Percentiles rank a stretch among this genome's conserved stretches.
These are phyloP conservation scores for Trichoderma reesei DNA, from an alignment of 495 filamentous ascomycete genomes.

Conservation along the genomic window DNA sequence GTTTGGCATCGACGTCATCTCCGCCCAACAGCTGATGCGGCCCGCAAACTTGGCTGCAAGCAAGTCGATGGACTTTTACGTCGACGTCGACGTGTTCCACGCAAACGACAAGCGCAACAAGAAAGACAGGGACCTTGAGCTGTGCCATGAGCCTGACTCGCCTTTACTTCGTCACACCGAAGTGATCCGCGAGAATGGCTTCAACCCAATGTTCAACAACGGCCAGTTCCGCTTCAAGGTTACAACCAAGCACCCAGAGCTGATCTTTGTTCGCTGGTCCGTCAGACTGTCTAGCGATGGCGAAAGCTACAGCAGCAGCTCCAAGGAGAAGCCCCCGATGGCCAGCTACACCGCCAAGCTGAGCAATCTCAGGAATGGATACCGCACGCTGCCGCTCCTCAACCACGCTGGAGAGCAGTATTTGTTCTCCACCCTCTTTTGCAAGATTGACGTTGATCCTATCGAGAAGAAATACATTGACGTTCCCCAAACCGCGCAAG, in stretches of 20 bases:
- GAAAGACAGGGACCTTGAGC: constrained; percentile 26
- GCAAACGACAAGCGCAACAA: constrained; percentile 75
- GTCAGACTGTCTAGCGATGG: constrained; percentile 74
- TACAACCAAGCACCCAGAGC: constrained; percentile 80
- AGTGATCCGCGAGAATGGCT: constrained; percentile 77
- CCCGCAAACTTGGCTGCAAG: constrained; percentile 59
- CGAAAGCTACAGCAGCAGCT: constrained; percentile 39
- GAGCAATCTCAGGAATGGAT: constrained; percentile 81
- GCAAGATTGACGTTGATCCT: constrained; percentile 61
- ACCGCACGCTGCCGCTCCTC: constrained; percentile 89
- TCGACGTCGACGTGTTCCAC: constrained; percentile 88
- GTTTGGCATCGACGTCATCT: constrained; percentile 82
- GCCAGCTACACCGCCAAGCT: constrained; percentile 91
- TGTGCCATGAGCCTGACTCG: constrained; percentile 46
- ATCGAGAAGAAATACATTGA: constrained; percentile 43
- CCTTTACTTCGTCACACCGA: constrained; percentile 62
- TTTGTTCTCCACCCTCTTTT: constrained; percentile 90
- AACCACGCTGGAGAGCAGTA: constrained; percentile 83
- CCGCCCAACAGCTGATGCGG: constrained; percentile 86
- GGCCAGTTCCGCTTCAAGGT: constrained; percentile 58
- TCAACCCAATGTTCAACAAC: constrained; percentile 72
- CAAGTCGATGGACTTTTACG: constrained; percentile 77
- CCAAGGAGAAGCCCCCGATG: constrained; percentile 51
- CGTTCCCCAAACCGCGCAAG: constrained; percentile 28
- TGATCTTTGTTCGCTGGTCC: constrained; percentile 91